A percentile compares a stretch with the other conserved stretches of the same genome.
phyloP scores from a whole-genome alignment of 2,329 filamentous ascomycete genomes.

The Coleophoma crateriformis region DNA sequence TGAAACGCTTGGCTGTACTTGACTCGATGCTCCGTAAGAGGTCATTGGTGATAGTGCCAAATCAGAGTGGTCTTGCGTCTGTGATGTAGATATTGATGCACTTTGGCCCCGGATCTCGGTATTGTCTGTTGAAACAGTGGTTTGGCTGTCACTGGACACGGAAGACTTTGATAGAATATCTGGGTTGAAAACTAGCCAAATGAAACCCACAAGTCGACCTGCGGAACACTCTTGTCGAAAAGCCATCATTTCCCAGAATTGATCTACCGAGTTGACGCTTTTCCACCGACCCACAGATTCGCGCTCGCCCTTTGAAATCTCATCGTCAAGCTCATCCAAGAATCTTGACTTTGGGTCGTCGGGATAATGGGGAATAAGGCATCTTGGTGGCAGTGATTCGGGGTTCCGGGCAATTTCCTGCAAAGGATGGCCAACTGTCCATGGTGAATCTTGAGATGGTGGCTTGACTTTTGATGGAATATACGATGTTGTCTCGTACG shows the following conservation, averaged over 20 bases:
- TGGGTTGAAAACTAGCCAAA: slow-evolving; percentile 76
- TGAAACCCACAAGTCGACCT: slow-evolving; percentile 85
- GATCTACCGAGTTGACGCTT: slow-evolving; percentile 75
- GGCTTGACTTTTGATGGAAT: slow-evolving; percentile 51
- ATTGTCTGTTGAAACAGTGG: neutral
- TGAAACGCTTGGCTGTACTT: slow-evolving; percentile 6
- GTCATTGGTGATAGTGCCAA: slow-evolving; percentile 9
- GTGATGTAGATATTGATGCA: neutral
- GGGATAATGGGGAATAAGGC: slow-evolving; percentile 83
- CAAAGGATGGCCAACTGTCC: slow-evolving; percentile 70
- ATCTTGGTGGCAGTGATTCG: slow-evolving; percentile 68
- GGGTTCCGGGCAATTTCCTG: slow-evolving; percentile 57
- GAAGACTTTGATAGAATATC: slow-evolving; percentile 5
- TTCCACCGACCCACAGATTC: slow-evolving; percentile 69
- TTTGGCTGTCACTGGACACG: slow-evolving; percentile 8
- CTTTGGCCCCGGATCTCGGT: neutral
- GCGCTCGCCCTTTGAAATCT: slow-evolving; percentile 55
- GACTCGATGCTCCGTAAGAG: slow-evolving; percentile 16
- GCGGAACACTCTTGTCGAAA: slow-evolving; percentile 94
- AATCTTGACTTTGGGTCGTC: slow-evolving; percentile 94
- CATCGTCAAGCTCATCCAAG: slow-evolving; percentile 82
- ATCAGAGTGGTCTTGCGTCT: slow-evolving; percentile 12
- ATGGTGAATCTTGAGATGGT: slow-evolving; percentile 36
- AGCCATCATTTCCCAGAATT: slow-evolving; percentile 99
- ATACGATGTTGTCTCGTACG: slow-evolving; percentile 74